phyloP scores from a whole-genome alignment of 179 eudicot species.

The Spergularia azorica region DNA sequence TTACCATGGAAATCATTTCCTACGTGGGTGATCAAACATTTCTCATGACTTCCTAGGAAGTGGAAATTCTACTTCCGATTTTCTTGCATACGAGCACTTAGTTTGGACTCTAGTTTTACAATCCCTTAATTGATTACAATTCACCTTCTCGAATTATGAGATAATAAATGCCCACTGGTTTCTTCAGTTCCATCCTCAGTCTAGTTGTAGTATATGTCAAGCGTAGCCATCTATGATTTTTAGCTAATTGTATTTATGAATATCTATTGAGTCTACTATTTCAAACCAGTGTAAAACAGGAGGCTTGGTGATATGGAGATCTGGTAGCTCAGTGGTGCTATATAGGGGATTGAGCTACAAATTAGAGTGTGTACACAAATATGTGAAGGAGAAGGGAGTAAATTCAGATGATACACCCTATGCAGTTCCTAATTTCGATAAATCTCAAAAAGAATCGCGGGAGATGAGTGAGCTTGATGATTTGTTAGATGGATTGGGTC shows the following conservation, averaged over 20 bases:
- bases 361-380: constrained; percentile 72
- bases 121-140: no score
- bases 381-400: constrained; percentile 41
- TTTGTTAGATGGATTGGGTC: constrained; percentile 74
- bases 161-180: neutral
- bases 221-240: neutral
- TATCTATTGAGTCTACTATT: constrained; percentile 12
- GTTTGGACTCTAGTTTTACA: no score
- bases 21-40: no score
- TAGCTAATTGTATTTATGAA: neutral
- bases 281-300: constrained; percentile 78
- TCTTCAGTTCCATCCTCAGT: neutral
- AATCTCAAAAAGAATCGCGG: constrained; percentile 54
- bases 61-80: no score
- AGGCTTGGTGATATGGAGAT: constrained; percentile 96
- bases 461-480: constrained; percentile 59
- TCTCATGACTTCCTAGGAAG: no score
- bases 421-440: constrained; percentile 29
- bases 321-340: constrained; percentile 79
- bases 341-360: constrained; percentile 81
- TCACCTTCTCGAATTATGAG: neutral
- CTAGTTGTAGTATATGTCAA: neutral
- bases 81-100: no score
- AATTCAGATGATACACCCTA: constrained; percentile 19
- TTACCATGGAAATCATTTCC: no score